phyloP scores from a whole-genome alignment of 192 early-diverging fungal genomes.

The Coemansia sp. region DNA sequence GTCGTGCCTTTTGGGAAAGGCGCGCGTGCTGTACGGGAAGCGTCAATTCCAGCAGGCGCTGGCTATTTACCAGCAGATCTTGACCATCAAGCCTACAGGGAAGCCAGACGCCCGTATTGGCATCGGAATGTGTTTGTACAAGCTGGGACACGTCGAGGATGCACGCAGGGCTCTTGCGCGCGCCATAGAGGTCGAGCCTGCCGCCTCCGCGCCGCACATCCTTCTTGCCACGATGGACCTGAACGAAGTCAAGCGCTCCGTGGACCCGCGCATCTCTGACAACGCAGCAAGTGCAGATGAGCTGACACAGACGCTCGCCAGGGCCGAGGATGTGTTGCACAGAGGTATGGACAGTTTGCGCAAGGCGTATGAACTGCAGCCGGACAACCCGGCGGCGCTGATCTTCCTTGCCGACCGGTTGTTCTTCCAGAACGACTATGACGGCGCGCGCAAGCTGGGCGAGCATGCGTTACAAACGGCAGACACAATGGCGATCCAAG shows the following conservation, averaged over 20 bases:
- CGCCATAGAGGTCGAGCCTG: slow-evolving; percentile 65
- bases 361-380: slow-evolving; percentile 29
- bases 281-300: not conserved
- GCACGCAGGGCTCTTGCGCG: slow-evolving; percentile 73
- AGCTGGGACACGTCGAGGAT: slow-evolving; percentile 63
- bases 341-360: slow-evolving; percentile 33
- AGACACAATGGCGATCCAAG: slow-evolving; percentile 56
- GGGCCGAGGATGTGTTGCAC: slow-evolving; percentile 7
- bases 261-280: slow-evolving; percentile 26
- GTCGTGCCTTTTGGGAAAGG: slow-evolving; percentile 59
- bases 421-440: slow-evolving; percentile 50
- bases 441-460: slow-evolving; percentile 45
- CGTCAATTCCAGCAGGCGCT: slow-evolving; percentile 72
- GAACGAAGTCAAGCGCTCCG: slow-evolving; percentile 63
- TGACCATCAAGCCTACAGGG: slow-evolving; percentile 59
- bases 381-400: slow-evolving; percentile 32
- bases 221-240: slow-evolving; percentile 77
- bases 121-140: slow-evolving; percentile 84
- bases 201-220: slow-evolving; percentile 67
- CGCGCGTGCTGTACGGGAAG: slow-evolving; percentile 61
- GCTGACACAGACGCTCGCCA: slow-evolving; percentile 1
- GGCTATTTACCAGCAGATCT: slow-evolving; percentile 71
- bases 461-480: slow-evolving; percentile 49
- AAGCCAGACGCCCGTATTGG: slow-evolving; percentile 74
- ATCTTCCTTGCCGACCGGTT: slow-evolving; percentile 60